phyloP scores from a whole-genome alignment of 345 rosid genomes.

The Zanthoxylum bungeanum region DNA sequence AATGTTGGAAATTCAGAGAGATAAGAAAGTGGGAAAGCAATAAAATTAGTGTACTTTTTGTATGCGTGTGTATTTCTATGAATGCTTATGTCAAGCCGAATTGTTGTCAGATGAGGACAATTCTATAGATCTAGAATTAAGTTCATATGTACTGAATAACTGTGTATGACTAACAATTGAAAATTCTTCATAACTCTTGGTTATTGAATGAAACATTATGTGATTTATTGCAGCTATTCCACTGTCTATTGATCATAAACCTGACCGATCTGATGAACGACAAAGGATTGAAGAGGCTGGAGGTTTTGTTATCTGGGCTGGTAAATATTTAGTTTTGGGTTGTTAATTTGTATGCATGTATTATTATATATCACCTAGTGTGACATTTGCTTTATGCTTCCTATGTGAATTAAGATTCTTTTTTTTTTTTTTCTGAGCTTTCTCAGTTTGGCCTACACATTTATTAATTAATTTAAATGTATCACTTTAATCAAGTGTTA shows the following conservation, averaged over 20 bases:
- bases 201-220: background rate
- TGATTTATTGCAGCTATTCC: constrained; percentile 34
- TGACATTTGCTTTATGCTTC: background rate
- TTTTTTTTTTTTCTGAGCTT: background rate
- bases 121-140: background rate
- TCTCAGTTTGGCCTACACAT: background rate
- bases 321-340: constrained; percentile 23
- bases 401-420: background rate
- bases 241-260: constrained; percentile 46
- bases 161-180: background rate
- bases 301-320: constrained; percentile 51
- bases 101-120: background rate
- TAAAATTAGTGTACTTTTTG: background rate
- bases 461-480: background rate
- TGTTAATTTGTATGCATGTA: constrained; percentile 5
- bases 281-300: constrained; percentile 52
- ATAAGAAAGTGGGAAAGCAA: background rate
- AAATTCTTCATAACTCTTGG: background rate
- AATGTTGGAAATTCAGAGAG: background rate
- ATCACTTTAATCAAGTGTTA: background rate
- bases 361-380: background rate
- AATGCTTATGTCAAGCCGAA: background rate
- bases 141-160: background rate
- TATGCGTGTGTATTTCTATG: background rate
- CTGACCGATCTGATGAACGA: constrained; percentile 49